A percentile compares a stretch with the other conserved stretches of the same genome.
Evolutionary conservation across 495 filamentous ascomycete genomes (phyloP).

Genomic region (Penicillium odoratum): DNA sequence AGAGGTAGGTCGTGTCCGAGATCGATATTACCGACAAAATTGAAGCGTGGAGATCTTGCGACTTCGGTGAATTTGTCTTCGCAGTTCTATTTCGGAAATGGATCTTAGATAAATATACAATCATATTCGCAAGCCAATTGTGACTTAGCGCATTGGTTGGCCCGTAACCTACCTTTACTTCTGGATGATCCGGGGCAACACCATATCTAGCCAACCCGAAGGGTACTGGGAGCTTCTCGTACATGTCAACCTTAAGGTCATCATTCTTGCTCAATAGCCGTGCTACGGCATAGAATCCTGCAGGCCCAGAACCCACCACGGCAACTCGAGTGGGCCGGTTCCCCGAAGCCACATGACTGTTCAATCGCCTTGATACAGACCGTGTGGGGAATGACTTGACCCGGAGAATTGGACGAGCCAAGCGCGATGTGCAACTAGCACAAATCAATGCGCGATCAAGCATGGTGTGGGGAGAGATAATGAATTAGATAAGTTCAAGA

Average conservation of each 20-base stretch:
- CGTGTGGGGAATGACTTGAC: constrained; percentile 8
- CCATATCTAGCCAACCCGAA: constrained; percentile 91
- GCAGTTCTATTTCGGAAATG: constrained; percentile 67
- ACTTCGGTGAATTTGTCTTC: constrained; percentile 90
- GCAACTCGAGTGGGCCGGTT: constrained; percentile 71
- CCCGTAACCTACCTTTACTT: constrained; percentile 76
- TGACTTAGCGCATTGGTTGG: neutral
- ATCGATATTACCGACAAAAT: constrained; percentile 86
- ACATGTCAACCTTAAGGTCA: constrained; percentile 86
- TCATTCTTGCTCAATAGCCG: constrained; percentile 73
- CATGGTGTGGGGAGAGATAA: constrained; percentile 21
- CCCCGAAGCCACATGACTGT: constrained; percentile 37
- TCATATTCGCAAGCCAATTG: neutral
- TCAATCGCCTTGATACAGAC: constrained; percentile 23
- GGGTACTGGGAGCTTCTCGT: constrained; percentile 87
- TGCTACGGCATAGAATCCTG: constrained; percentile 93
- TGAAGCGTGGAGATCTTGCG: constrained; percentile 76
- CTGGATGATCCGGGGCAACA: constrained; percentile 94
- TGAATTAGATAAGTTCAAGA: constrained; percentile 1
- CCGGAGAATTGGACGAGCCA: constrained; percentile 13
- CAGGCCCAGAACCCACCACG: constrained; percentile 91
- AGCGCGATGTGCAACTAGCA: constrained; percentile 33
- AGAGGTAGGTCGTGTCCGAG: constrained; percentile 76
- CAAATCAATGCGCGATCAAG: constrained; percentile 34
- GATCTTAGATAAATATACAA: neutral